Base-by-base conservation (phyloP, 164 flowering plant genomes). In the Magnolia sinica region DNA sequence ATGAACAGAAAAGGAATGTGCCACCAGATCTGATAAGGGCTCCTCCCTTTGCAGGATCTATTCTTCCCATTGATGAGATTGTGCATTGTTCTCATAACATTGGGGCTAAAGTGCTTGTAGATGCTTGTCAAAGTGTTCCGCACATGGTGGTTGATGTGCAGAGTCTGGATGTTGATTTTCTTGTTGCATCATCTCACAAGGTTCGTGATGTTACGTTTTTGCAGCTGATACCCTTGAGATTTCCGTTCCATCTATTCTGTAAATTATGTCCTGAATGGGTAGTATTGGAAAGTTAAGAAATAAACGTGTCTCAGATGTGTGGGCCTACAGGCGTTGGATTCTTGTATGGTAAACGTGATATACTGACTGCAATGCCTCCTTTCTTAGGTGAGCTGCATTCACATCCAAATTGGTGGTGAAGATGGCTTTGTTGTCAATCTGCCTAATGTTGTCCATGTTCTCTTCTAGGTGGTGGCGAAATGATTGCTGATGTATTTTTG, bases 301-400 rank as follows among this genome's bases (percentile, higher is more conserved):
- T 89, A 89, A 91, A 77, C 89, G 81, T 91, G 87, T 88, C 88
- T 92, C 98, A 96, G 99, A 96, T 96, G 99, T 94, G 97, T 92
- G 99, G 99, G 87, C 99, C 98, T 88, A 96, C 99, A 89, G 98
- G 98, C 88, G 79, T 94, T 76, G 99, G 99, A 74, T 93, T 96
- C 87, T 87, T 96, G 72, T 96, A 89, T 83, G 99, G 98, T 9
- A 94, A 93, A 83, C 82, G 86, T 37, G 90, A 90, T 73, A 79
- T 91, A 52, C 79, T 94, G 82, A 80, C 86, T 59, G 71, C 80
- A 68, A 94, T 96, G 98, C 95, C 94, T 79, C 99, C 98, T 73
- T 96, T 96, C 81, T 83, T 92, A 84, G 97, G 99, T 92, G 83
- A 78, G 80, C 27, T 51, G 50, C 50, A 61, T n/a, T 73, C n/a